A percentile compares a stretch with the other conserved stretches of the same genome.
These are phyloP conservation scores for Coemansia sp. DNA, from an alignment of 192 early-diverging fungal species.

Conservation along the genomic window DNA sequence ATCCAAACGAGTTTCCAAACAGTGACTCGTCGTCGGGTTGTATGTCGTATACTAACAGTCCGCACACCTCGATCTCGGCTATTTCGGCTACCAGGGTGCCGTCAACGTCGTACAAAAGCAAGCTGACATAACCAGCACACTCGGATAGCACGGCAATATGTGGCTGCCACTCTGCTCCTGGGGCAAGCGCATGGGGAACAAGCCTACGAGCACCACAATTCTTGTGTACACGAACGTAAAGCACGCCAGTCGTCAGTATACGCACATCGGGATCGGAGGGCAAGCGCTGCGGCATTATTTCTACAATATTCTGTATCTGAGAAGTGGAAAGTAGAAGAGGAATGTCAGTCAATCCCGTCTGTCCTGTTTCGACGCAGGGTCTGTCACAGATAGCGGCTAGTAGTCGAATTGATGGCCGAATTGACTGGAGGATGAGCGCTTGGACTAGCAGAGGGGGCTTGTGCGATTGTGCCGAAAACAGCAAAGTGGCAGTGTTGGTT, in stretches of 20 bases:
- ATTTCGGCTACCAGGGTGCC: conserved; percentile 25
- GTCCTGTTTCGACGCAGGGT: conserved; percentile 1
- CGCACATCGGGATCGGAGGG: conserved; percentile 14
- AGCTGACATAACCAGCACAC: conserved; percentile 27
- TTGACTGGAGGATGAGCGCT: conserved; percentile 27
- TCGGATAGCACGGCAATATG: conserved; percentile 36
- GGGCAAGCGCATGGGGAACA: conserved; percentile 28
- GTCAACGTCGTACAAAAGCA: conserved; percentile 41
- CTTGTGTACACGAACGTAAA: conserved; percentile 33
- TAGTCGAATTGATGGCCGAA: conserved; percentile 2
- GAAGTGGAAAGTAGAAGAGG: conserved; percentile 7
- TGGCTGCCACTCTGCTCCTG: conserved; percentile 29
- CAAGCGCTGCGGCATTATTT: conserved; percentile 15
- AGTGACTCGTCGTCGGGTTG: conserved; percentile 44
- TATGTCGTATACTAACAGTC: conserved; percentile 23
- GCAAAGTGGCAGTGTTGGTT: conserved; percentile 10
- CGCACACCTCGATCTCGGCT: conserved; percentile 29
- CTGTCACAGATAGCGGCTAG: background rate
- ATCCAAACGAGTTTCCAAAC: conserved; percentile 40
- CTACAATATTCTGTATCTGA: background rate
- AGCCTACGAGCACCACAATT: conserved; percentile 16
- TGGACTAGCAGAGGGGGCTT: conserved; percentile 41
- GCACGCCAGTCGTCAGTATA: conserved; percentile 26
- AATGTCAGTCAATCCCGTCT: background rate
- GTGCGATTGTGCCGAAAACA: conserved; percentile 17